A percentile compares a stretch with the other conserved stretches of the same genome.
Evolutionary conservation across 495 filamentous ascomycete species (phyloP).

Genomic region (Lentithecium fluviatile): DNA sequence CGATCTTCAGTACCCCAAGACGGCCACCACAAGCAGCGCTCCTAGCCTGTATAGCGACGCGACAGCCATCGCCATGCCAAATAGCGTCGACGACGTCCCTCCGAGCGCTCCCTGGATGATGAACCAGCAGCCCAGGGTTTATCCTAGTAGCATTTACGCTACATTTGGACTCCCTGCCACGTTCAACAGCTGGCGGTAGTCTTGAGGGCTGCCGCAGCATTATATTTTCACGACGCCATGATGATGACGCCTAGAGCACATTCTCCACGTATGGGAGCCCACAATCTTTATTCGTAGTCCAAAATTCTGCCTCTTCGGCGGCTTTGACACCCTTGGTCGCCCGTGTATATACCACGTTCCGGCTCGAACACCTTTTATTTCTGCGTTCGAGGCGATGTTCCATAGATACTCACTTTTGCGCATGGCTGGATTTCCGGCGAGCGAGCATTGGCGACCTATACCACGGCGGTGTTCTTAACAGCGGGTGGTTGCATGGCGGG

Average conservation of each 20-base stretch:
- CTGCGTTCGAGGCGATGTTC: constrained; percentile 16
- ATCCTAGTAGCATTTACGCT: neutral
- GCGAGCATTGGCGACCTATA: constrained; percentile 9
- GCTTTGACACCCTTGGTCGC: constrained; percentile 23
- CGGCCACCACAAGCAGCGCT: constrained; percentile 6
- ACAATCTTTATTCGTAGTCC: neutral
- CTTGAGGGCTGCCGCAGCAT: neutral
- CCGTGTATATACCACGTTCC: constrained; percentile 30
- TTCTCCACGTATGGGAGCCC: neutral
- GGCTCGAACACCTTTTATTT: constrained; percentile 14
- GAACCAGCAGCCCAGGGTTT: neutral
- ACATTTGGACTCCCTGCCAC: constrained; percentile 1
- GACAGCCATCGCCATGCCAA: constrained; percentile 26
- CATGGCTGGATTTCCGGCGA: neutral
- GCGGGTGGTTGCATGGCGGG: constrained; percentile 9
- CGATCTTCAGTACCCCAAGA: constrained; percentile 14
- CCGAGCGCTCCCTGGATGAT: constrained; percentile 29
- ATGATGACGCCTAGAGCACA: constrained; percentile 26
- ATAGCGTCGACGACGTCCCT: constrained; percentile 23
- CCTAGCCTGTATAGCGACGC: constrained; percentile 15
- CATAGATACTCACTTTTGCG: constrained; percentile 6
- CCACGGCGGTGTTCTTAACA: neutral
- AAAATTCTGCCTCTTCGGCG: neutral
- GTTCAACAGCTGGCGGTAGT: constrained; percentile 14
- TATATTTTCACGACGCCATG: constrained; percentile 32